Base-by-base conservation (phyloP, 176 grass and related monocot species). In the Chloris gayana region DNA sequence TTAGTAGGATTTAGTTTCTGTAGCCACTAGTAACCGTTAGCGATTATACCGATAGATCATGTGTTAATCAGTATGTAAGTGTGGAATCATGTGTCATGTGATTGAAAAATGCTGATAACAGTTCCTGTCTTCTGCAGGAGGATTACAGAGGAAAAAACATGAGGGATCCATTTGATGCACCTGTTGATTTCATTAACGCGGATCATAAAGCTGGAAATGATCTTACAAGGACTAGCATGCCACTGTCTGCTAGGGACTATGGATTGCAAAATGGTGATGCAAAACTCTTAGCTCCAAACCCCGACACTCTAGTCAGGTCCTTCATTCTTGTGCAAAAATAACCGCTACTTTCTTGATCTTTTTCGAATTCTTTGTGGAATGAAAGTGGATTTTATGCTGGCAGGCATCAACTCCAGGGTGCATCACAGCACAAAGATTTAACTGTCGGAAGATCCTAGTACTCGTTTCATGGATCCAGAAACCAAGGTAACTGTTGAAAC, bases 241-340 rank as follows among this genome's bases (percentile, higher is more conserved):
- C 58, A 10, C 58, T 51, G 47, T 49, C 89, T 65, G 47, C 22
- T 58, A 85, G 80, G 42, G 78, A 89, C 39, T 69, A 84, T 54
- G 68, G 22, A 41, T 80, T 87, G 73, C 81, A 83, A 58, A 91
- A 89, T 75, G 81, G 83, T 75, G 80, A 82, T 75, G 64, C 83
- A 27, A 88, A 74, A 84, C 14, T 71, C 30, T 68, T 79, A 18
- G 51, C 61, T 81, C 22, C 82, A 56, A 95, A 61, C 73, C 35
- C 79, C 54, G 89, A 92, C 65, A 86, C 82, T 73, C 71, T 91
- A 84, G 77, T 77, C 82, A 95, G 93, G 93, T 95, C 58, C 69
- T 88, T 80, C 46, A 60, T 70, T 77, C 61, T 64, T 46, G 44
- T 66, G 70, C 30, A 70, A 81, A 74, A 31, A 76, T 30, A 69